phyloP scores from a whole-genome alignment of 108 stramenopile genomes.

The Bacterosira constricta region DNA sequence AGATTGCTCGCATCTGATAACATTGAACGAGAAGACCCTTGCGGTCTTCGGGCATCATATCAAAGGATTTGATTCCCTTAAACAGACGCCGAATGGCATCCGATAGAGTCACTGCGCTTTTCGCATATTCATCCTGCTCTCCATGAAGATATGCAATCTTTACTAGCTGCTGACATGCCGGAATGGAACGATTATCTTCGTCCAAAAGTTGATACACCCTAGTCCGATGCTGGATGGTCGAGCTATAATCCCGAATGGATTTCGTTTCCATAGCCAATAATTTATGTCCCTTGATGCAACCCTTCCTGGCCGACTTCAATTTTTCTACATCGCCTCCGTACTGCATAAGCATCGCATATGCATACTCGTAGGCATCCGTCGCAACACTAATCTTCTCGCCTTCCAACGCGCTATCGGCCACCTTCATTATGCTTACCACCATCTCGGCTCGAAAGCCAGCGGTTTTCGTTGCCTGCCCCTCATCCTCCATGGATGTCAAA shows the following conservation, averaged over 20 bases:
- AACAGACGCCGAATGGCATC: conserved; percentile 29
- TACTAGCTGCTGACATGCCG: conserved; percentile 38
- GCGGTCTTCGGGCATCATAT: conserved; percentile 33
- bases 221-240: conserved; percentile 35
- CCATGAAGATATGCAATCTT: conserved; percentile 35
- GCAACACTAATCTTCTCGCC: conserved; percentile 29
- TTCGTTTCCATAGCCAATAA: conserved; percentile 28
- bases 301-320: conserved; percentile 5
- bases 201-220: conserved; percentile 29
- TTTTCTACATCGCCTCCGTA: background rate
- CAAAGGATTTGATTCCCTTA: conserved; percentile 19
- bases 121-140: conserved; percentile 12
- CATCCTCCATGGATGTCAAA: conserved; percentile 7
- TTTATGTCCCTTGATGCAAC: conserved; percentile 45
- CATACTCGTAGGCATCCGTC: conserved; percentile 39
- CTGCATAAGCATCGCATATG: conserved; percentile 13
- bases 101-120: conserved; percentile 15
- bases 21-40: conserved; percentile 20
- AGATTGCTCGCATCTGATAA: conserved; percentile 35
- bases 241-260: conserved; percentile 19
- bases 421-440: conserved; percentile 28
- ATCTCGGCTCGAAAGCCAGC: conserved; percentile 13
- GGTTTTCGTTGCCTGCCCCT: conserved; percentile 13
- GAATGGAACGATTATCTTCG: conserved; percentile 14
- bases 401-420: conserved; percentile 27